Evolutionary conservation across 352 stramenopile genomes (phyloP), one percentile per base, ranked within the genome.

Genomic region (Globisporangium abappressorium): DNA sequence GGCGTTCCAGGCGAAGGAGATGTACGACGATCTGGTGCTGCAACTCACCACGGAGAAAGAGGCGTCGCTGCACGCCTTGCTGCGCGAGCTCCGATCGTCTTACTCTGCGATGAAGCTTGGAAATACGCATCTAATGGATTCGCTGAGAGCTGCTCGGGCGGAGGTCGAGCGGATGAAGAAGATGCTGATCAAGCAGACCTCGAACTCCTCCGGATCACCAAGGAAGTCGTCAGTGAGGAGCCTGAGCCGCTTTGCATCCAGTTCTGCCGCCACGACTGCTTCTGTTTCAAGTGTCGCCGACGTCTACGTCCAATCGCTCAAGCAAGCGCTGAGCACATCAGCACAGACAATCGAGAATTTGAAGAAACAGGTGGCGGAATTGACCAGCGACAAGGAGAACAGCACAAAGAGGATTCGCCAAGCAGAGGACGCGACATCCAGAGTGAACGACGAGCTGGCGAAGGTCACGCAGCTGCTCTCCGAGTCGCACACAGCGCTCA

Each of bases 141-240:
- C 79, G 0, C 64, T 92, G 20, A 73, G 78, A 36, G 69, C 70
- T 11, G 75, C 68, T 12, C 78, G 73, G 7, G 65, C 63, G 2
- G 84, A 92, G 20, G 72, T 78, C 3, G 81, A 84, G 24, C 80
- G 81, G 8, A 47, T 90, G 36, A 84, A 84, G 46, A 87, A 84
- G 63, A 79, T 84, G 22, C 65, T 92, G 22, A 53, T 78, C 11
- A 78, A 73, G 24, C 70, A 70, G 12, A 72, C 57, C 4, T 26
- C 46, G 18, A 62, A 2, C 24, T 46, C 28, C 4, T 11, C 43
- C 49, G 54, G 65, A 22, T 22, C 59, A 20, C 36, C 61, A 26
- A 67, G 76, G 18, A 66, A 59, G 18, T 73, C 66, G 20, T 65
- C 51, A 6, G 56, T 28, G 11, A 53, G 49, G 30, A 63, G 65